Evolutionary conservation across 148 eudicot species (phyloP).

Genomic region (Heliosperma pusillum): DNA sequence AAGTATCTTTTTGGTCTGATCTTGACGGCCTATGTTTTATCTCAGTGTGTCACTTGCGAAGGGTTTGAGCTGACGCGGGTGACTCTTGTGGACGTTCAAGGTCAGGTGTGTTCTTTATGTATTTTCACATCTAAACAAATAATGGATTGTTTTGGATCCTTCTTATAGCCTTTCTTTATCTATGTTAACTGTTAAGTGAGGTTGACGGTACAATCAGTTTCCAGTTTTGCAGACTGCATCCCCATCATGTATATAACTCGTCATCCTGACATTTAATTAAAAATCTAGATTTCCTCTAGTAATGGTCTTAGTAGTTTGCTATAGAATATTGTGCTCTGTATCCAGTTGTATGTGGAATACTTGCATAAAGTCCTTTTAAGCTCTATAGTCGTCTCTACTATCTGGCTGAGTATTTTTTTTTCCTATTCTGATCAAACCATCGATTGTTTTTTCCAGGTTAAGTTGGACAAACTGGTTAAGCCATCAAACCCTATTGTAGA

Average conservation of each 20-base stretch:
- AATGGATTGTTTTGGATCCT: background rate
- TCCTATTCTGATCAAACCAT: background rate
- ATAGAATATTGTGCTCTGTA: background rate
- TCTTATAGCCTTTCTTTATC: background rate
- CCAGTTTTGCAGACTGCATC: background rate
- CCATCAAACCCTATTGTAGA: conserved; percentile 74
- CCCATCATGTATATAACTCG: background rate
- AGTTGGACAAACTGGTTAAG: conserved; percentile 90
- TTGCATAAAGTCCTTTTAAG: background rate
- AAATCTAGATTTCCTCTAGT: background rate
- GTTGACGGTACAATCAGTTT: background rate
- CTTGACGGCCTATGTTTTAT: background rate
- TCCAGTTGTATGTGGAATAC: background rate
- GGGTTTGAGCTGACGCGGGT: conserved; percentile 96
- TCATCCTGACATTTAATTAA: background rate
- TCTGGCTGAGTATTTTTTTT: background rate
- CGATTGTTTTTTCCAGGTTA: conserved; percentile 50
- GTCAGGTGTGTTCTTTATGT: conserved; percentile 57
- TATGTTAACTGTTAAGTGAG: background rate
- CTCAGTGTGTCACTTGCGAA: conserved; percentile 69
- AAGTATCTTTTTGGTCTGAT: background rate
- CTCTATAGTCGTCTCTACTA: background rate
- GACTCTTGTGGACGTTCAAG: conserved; percentile 72
- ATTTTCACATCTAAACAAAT: background rate
- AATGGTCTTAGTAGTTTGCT: background rate